A percentile compares a stretch with the other conserved stretches of the same genome.
Conservation (phyloP, 306 rosid species). For the Quillaja saponaria region DNA sequence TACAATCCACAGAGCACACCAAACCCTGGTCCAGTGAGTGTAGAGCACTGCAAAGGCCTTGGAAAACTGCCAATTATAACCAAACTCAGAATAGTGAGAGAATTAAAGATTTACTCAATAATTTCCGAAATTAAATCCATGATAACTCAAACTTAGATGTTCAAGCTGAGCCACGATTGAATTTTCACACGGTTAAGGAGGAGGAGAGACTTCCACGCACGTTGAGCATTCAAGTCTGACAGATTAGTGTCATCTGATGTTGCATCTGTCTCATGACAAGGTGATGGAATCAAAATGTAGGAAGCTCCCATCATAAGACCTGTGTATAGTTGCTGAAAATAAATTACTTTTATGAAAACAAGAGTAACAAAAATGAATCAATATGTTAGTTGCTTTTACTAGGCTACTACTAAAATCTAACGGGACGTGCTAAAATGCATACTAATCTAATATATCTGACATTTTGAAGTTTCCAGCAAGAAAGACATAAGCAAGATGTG, state of each 20-base stretch:
- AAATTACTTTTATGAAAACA: no score
- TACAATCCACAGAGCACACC: slow-evolving; percentile 36
- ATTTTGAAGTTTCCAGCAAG: no score
- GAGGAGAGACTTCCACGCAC: slow-evolving; percentile 44
- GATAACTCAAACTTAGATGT: slow-evolving; percentile 9
- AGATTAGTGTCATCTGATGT: slow-evolving; percentile 50
- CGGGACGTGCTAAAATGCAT: no score
- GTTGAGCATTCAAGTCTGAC: slow-evolving; percentile 56
- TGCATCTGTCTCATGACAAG: slow-evolving; percentile 47
- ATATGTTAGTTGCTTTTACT: no score
- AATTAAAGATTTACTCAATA: slow-evolving; percentile 26
- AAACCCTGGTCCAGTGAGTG: slow-evolving; percentile 38
- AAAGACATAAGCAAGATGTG: no score
- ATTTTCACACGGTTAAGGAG: slow-evolving; percentile 20
- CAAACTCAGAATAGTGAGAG: slow-evolving; percentile 22
- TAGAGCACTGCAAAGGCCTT: slow-evolving; percentile 30
- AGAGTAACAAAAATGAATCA: no score
- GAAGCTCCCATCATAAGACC: slow-evolving; percentile 70
- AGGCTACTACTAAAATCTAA: no score
- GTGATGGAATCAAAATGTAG: slow-evolving; percentile 56
- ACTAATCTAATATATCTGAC: no score
- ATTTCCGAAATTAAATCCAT: slow-evolving; percentile 18
- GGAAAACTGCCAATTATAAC: slow-evolving; percentile 32
- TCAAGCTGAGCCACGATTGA: neutral
- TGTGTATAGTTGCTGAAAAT: slow-evolving; percentile 38